Percentiles rank a stretch among this genome's conserved stretches.
These are phyloP conservation scores for Salvia rosmarinus DNA, from an alignment of 257 asterid species.

Conservation along the genomic window DNA sequence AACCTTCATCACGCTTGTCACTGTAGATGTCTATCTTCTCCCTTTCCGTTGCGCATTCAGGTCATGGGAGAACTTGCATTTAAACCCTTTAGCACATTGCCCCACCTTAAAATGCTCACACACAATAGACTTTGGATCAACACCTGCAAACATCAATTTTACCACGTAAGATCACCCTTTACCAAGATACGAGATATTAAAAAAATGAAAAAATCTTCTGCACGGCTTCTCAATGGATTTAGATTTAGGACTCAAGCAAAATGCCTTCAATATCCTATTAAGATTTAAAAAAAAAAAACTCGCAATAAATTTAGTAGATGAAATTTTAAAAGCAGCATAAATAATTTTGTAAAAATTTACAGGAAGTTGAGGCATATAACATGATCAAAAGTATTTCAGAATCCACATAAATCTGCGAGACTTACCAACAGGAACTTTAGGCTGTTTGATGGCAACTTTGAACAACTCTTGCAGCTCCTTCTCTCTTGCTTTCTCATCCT, in stretches of 20 bases:
- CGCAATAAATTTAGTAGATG: neutral
- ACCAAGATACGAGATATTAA: neutral
- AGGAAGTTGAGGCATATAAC: neutral
- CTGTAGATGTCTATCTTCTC: conserved; percentile 92
- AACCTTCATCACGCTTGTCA: conserved; percentile 67
- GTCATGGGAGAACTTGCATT: conserved; percentile 97
- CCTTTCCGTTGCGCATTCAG: conserved; percentile 91
- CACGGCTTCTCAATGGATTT: neutral
- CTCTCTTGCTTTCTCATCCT: conserved; percentile 90
- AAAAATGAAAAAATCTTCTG: neutral
- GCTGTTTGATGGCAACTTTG: conserved; percentile 89
- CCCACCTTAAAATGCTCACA: conserved; percentile 90
- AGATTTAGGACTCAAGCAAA: neutral
- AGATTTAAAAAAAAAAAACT: neutral
- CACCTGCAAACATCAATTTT: conserved; percentile 55
- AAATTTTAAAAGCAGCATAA: neutral
- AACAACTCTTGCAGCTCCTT: conserved; percentile 85
- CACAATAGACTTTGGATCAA: conserved; percentile 86
- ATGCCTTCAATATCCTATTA: neutral
- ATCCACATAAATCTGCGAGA: neutral
- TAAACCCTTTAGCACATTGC: conserved; percentile 87
- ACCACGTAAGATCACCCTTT: neutral
- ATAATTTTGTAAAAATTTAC: neutral
- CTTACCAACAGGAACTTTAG: conserved; percentile 93
- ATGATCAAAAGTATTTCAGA: neutral